These are phyloP conservation scores for Trichophyton mentagrophytes DNA, from an alignment of 2,329 filamentous ascomycete species.

Conservation along the genomic window DNA sequence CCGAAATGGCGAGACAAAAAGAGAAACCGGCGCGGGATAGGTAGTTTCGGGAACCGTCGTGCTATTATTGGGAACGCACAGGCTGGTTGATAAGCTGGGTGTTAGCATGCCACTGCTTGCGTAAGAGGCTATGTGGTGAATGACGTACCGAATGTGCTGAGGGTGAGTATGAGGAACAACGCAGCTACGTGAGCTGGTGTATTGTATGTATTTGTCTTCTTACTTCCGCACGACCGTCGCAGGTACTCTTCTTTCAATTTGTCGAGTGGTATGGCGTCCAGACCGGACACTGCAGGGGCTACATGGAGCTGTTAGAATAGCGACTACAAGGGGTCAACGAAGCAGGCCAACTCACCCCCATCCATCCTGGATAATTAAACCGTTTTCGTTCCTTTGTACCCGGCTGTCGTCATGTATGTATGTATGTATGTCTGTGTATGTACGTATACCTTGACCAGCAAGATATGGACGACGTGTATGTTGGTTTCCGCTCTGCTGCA, in stretches of 20 bases:
- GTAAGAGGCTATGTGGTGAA: background rate
- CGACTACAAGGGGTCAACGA: background rate
- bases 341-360: background rate
- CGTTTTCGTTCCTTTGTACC: background rate
- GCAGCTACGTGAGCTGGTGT: slow-evolving; percentile 55
- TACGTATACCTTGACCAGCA: background rate
- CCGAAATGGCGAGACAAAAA: slow-evolving; percentile 49
- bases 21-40: slow-evolving; percentile 45
- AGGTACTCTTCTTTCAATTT: slow-evolving; percentile 24
- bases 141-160: slow-evolving; percentile 35
- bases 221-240: slow-evolving; percentile 22
- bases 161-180: slow-evolving; percentile 49
- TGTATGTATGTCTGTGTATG: background rate
- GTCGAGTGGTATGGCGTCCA: slow-evolving; percentile 23
- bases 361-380: background rate
- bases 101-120: background rate
- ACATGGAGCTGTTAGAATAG: background rate
- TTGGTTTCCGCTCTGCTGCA: background rate
- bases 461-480: too few relatives aligned
- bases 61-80: slow-evolving; percentile 51
- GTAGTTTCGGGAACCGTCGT: slow-evolving; percentile 46
- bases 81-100: slow-evolving; percentile 24
- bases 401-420: background rate
- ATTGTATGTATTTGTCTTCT: slow-evolving; percentile 42
- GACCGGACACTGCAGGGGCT: slow-evolving; percentile 3